A percentile compares a stretch with the other conserved stretches of the same genome.
phyloP scores from a whole-genome alignment of 2,329 filamentous ascomycete species.

The Corinectria fuckeliana region DNA sequence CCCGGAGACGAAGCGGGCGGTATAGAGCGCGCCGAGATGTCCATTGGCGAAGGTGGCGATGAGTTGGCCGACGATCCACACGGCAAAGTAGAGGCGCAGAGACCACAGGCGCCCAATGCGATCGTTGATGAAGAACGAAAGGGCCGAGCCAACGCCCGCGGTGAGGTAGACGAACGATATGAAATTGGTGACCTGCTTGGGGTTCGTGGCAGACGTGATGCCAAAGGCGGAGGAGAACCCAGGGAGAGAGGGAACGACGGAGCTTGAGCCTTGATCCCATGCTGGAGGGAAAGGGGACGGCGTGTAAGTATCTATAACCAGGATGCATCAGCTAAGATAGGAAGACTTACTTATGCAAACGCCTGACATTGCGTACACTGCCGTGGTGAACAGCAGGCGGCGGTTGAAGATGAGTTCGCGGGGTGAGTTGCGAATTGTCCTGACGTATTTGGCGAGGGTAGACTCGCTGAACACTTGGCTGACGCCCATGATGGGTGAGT shows the following conservation, averaged over 20 bases:
- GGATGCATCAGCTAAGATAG: not conserved
- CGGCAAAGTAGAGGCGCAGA: conserved; percentile 44
- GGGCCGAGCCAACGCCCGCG: conserved; percentile 11
- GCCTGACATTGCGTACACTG: conserved; percentile 23
- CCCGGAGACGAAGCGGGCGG: conserved; percentile 45
- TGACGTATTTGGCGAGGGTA: conserved; percentile 18
- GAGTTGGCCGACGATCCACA: conserved; percentile 45
- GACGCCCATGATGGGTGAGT: conserved; percentile 5
- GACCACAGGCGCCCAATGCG: conserved; percentile 49
- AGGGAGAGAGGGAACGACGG: conserved; percentile 25
- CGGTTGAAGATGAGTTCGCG: conserved; percentile 24
- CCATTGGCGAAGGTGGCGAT: conserved; percentile 39
- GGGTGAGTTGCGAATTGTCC: conserved; percentile 19
- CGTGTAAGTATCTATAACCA: not conserved
- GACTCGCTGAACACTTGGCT: conserved; percentile 12
- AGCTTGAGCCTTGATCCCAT: conserved; percentile 27
- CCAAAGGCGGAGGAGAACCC: conserved; percentile 22
- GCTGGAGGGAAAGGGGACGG: conserved; percentile 4
- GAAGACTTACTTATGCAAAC: conserved; percentile 22
- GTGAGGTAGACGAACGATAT: conserved; percentile 27
- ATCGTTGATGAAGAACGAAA: conserved; percentile 26
- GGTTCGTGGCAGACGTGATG: conserved; percentile 21
- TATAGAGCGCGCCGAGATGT: conserved; percentile 42
- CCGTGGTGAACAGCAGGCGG: conserved; percentile 11
- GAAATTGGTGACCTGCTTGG: conserved; percentile 23